Evolutionary conservation across 306 rosid species (phyloP), one percentile per base, ranked within the genome.

Genomic region (Ochetophila trinervis): DNA sequence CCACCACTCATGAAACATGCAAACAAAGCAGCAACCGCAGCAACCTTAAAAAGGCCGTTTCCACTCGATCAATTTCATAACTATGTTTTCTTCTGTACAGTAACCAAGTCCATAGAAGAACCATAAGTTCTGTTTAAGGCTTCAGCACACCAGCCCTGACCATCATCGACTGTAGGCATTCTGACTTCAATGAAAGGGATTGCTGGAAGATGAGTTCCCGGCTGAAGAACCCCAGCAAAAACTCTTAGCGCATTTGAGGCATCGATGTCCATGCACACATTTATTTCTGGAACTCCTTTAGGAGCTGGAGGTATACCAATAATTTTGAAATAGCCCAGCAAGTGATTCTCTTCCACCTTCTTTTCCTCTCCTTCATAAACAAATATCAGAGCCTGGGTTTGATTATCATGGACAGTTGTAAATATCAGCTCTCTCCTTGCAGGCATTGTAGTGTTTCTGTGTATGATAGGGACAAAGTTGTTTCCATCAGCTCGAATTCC

Each of bases 111-210:
- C 24, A 81, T 53, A 44, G 82, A 50, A 32, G 84, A 69, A 55
- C 98, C 98, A 71, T 76, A 78, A 58, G 80, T 67, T 62, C 70
- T 76, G 63, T 72, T 57, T n/a, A 89, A 72, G 22, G 94, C 91
- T 80, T 84, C 87, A 8, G 86, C 94, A 15, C 95, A 86, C 98
- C 96, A 87, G 67, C 96, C 91, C 24, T 89, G 94, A 8, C 96
- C 97, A 32, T 93, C 90, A 48, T 87, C 96, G 5, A 93, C 85
- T 0, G 85, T 86, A 5, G 95, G 97, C 96, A 89, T 89, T 77
- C 87, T 87, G 30, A 89, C 95, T 66, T 90, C 94, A 91, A 93
- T 76, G 62, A 79, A 83, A 37, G 97, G 96, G 63, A 61, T 63
- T 2, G 61, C 78, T 20, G 88, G 74, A 22, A 70, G 68, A 50